These are phyloP conservation scores for Cladosporium sp. DNA, from an alignment of 2,329 filamentous ascomycete species.

Conservation along the genomic window DNA sequence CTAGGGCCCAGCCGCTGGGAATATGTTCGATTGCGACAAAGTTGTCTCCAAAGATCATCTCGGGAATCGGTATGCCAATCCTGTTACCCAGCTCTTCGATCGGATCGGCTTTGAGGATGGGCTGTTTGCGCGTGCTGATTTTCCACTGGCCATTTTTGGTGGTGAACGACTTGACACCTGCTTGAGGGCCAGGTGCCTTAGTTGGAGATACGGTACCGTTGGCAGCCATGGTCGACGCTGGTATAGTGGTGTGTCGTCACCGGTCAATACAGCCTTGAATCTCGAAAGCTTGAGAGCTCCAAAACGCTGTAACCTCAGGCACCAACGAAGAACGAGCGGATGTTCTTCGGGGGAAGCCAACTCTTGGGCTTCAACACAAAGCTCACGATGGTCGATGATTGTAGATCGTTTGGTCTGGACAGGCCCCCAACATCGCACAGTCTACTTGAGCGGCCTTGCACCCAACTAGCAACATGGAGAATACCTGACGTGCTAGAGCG, in stretches of 20 bases:
- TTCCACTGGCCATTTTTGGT: slow-evolving; percentile 37
- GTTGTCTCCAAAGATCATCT: slow-evolving; percentile 99
- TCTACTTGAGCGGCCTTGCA: slow-evolving; percentile 1
- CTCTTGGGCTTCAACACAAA: neutral
- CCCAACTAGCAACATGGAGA: neutral
- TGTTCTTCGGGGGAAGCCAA: neutral
- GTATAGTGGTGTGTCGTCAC: neutral
- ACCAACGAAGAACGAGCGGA: neutral
- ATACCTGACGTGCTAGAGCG: neutral
- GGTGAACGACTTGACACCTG: slow-evolving; percentile 28
- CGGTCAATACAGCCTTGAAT: neutral
- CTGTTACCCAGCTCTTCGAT: slow-evolving; percentile 82
- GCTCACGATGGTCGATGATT: neutral
- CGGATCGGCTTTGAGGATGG: slow-evolving; percentile 87
- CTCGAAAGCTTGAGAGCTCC: neutral
- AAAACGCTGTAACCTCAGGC: neutral
- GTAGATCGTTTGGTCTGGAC: slow-evolving; percentile 14
- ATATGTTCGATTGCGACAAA: slow-evolving; percentile 72
- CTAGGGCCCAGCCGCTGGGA: slow-evolving; percentile 74
- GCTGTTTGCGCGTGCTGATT: slow-evolving; percentile 83
- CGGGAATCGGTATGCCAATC: slow-evolving; percentile 84
- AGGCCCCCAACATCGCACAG: slow-evolving; percentile 3
- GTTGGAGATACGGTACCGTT: slow-evolving; percentile 28
- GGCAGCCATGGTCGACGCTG: slow-evolving; percentile 54
- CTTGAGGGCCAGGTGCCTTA: slow-evolving; percentile 12